Percentiles rank a stretch among this genome's conserved stretches.
These are phyloP conservation scores for Bolboschoenus planiculmis DNA, from an alignment of 176 grass and related monocot species.

Conservation along the genomic window DNA sequence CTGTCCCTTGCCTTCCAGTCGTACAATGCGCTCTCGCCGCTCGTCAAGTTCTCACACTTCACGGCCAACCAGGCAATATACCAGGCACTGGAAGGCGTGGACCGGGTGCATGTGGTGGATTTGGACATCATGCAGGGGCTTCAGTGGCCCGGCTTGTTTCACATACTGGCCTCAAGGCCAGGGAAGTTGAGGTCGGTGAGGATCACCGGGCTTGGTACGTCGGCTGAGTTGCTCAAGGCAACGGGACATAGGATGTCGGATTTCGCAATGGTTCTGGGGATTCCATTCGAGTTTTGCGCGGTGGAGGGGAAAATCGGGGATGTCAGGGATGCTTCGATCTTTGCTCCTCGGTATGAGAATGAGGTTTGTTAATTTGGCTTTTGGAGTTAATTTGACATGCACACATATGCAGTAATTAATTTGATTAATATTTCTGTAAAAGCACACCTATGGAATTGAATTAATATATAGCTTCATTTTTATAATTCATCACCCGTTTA, in stretches of 20 bases:
- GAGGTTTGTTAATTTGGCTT: slow-evolving; percentile 23
- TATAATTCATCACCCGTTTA: background rate
- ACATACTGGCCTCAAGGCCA: slow-evolving; percentile 72
- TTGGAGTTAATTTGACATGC: background rate
- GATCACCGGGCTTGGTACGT: slow-evolving; percentile 68
- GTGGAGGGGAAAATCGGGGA: slow-evolving; percentile 79
- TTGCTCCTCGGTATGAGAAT: slow-evolving; percentile 32
- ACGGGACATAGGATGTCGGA: slow-evolving; percentile 67
- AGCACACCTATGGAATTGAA: too few species aligned
- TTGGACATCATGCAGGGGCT: slow-evolving; percentile 96
- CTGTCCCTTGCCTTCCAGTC: slow-evolving; percentile 50
- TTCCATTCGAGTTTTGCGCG: slow-evolving; percentile 69
- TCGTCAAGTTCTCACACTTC: slow-evolving; percentile 97
- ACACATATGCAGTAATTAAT: background rate
- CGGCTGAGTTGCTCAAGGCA: slow-evolving; percentile 66
- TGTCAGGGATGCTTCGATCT: slow-evolving; percentile 31
- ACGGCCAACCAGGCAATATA: slow-evolving; percentile 91
- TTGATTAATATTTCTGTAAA: background rate
- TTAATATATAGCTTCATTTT: too few species aligned
- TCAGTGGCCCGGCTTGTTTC: slow-evolving; percentile 86
- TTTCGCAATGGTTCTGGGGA: slow-evolving; percentile 49
- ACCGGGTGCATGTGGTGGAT: slow-evolving; percentile 66
- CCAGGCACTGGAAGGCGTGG: slow-evolving; percentile 55
- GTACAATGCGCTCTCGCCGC: slow-evolving; percentile 79
- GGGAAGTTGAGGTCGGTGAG: slow-evolving; percentile 47